Conservation (phyloP, 2,329 filamentous ascomycete species). For the Colletotrichum graminicola region DNA sequence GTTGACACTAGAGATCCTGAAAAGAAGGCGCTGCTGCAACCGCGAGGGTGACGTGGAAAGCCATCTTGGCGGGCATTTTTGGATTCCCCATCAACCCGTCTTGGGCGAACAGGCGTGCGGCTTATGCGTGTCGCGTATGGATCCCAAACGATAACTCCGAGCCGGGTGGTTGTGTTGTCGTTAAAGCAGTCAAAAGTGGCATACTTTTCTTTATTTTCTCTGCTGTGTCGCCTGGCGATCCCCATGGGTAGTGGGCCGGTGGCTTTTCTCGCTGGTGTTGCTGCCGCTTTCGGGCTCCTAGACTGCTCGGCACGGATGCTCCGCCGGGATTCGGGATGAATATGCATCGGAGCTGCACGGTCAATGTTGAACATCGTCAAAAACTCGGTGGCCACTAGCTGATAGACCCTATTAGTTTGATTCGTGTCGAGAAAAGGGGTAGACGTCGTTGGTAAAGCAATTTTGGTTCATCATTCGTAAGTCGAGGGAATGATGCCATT, state of each 20-base stretch:
- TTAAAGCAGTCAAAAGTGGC: background rate
- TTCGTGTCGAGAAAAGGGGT: background rate
- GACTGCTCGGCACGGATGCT: background rate
- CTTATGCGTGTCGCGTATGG: conserved; percentile 3
- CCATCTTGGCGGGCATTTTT: conserved; percentile 3
- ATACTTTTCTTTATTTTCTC: background rate
- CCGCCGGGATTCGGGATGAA: background rate
- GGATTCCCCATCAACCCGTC: conserved; percentile 14
- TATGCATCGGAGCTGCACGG: background rate
- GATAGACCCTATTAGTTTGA: background rate
- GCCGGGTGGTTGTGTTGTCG: conserved; percentile 15
- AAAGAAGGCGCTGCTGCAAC: conserved; percentile 4
- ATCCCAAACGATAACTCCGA: background rate
- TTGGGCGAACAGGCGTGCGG: conserved; percentile 10
- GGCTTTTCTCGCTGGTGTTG: background rate
- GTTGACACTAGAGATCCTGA: conserved; percentile 14
- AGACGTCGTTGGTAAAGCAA: background rate
- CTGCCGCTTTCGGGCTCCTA: conserved; percentile 6
- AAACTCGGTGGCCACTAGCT: background rate
- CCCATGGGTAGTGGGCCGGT: background rate
- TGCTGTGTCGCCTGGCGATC: background rate
- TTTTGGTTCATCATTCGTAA: background rate
- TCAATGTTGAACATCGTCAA: background rate
- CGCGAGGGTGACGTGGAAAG: conserved; percentile 9
- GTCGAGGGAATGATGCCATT: background rate